These are phyloP conservation scores for Aspergillus homomorphus DNA, from an alignment of 495 filamentous ascomycete genomes.

Conservation along the genomic window DNA sequence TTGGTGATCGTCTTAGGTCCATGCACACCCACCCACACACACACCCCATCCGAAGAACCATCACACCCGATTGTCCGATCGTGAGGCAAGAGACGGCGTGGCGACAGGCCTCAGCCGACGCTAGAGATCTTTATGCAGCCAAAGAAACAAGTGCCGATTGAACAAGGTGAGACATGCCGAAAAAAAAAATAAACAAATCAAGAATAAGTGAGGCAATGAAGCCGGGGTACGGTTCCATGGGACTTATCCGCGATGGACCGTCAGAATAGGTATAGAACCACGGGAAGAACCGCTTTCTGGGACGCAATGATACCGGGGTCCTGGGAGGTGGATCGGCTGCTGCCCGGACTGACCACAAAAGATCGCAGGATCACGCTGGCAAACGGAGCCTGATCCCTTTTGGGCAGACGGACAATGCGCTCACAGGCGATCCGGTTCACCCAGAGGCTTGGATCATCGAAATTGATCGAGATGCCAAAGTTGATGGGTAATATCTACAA, in stretches of 20 bases:
- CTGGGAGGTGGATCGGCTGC: conserved; percentile 8
- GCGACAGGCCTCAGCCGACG: background rate
- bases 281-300: conserved; percentile 14
- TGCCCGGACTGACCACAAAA: background rate
- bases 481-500: too few species aligned
- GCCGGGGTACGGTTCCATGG: background rate
- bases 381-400: background rate
- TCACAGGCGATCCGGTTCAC: background rate
- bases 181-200: background rate
- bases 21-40: background rate
- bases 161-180: background rate
- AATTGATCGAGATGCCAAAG: background rate
- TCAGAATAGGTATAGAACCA: background rate
- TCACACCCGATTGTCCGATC: background rate
- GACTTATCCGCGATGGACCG: background rate
- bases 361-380: background rate
- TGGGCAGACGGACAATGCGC: background rate
- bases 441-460: background rate
- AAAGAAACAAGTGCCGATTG: background rate
- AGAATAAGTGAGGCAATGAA: background rate
- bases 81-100: background rate
- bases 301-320: conserved; percentile 6
- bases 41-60: background rate
- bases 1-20: conserved; percentile 5
- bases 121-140: background rate